These are phyloP conservation scores for Polymyxa betae DNA, from an alignment of 208 protist genomes.

Conservation along the genomic window DNA sequence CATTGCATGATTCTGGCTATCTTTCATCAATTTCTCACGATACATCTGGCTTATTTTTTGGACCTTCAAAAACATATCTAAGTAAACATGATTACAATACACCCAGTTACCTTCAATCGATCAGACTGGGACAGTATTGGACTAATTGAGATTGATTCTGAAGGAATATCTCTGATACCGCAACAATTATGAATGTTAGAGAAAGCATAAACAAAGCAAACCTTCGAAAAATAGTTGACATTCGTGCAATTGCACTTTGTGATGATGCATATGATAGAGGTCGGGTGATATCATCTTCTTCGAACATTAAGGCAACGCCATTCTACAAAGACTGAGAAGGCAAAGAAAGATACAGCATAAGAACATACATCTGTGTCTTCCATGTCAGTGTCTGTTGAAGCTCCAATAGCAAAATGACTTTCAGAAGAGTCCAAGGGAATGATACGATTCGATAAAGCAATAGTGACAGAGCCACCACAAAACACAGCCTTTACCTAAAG, in stretches of 20 bases:
- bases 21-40: slow-evolving; percentile 44
- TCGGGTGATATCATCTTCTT: background rate
- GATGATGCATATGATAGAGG: background rate
- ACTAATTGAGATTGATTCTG: background rate
- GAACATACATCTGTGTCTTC: background rate
- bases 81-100: background rate
- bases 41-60: slow-evolving; percentile 43
- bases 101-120: background rate
- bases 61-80: background rate
- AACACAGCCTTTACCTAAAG: background rate
- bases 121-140: background rate
- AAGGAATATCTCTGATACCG: background rate
- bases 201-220: background rate
- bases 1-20: slow-evolving; percentile 14
- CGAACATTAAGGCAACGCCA: background rate
- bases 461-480: slow-evolving; percentile 16
- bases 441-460: background rate
- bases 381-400: background rate
- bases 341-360: background rate
- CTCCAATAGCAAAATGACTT: background rate
- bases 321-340: background rate
- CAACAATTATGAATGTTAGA: background rate
- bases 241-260: background rate
- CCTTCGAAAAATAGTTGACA: slow-evolving; percentile 26
- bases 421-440: background rate